Evolutionary conservation across 1,284 basidiomycete species (phyloP), one percentile per base, ranked within the genome.

Genomic region (Clitocybe nebularis): DNA sequence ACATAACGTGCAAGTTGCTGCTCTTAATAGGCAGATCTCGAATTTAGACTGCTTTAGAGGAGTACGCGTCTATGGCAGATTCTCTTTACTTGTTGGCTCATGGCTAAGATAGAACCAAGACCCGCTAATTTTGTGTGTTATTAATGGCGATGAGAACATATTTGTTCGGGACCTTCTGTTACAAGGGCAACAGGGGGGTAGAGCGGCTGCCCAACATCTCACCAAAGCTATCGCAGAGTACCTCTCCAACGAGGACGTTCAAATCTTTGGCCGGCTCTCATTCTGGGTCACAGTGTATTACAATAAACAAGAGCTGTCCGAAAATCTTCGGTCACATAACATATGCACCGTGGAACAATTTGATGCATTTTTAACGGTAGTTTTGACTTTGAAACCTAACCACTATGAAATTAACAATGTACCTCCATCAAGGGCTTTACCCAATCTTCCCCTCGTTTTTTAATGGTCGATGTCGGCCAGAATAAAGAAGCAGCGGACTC

Each of bases 281-380:
- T 79, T 86, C 59, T 87, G 83, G 80, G 76, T 85, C 41, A 76
- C 74, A 36, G 59, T 89, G 44, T 89, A 81, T 66, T 72, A 79
- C 61, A 84, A 81, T 66, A 81, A 76, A 60, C 57, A 62, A 40
- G 71, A 72, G 20, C 66, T 84, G 42, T 58, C 71, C 17, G 71
- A 75, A 36, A 64, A 67, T 41, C 68, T 85, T 33, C 61, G 71
- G 40, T 64, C 63, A 20, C 68, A 73, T 52, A 69, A 70, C 41
- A 60, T 79, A 41, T 87, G 84, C 55, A 74, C 73, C 26, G 61
- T 64, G 17, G 79, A 82, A 35, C 79, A 86, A 50, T 73, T 86
- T 50, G 78, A 85, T 38, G 72, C 67, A 6, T 89, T 89, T 63
- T 63, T 73, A 39, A 51, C 65, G 35, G 73, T 71, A 46, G 42